Conservation (phyloP, 1,139 yeast genomes). For the Hansenula anomala region DNA sequence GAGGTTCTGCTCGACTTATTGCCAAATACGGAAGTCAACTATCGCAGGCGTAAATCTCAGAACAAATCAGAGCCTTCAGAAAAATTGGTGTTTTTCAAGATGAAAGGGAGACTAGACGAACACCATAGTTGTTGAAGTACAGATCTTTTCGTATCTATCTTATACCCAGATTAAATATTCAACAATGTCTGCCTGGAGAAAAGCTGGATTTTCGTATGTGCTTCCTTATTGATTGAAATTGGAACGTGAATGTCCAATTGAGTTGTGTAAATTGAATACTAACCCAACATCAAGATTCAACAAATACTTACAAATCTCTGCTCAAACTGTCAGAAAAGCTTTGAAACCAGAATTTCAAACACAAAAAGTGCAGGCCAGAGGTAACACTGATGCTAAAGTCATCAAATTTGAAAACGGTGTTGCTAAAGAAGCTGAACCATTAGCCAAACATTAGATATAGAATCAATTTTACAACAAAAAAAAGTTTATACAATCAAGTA, state of each 20-base stretch:
- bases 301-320: slow-evolving; percentile 89
- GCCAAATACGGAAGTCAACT: slow-evolving; percentile 1
- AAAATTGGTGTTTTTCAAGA: slow-evolving; percentile 1
- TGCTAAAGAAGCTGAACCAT: slow-evolving; percentile 31
- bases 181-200: slow-evolving; percentile 73
- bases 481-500: too few species aligned
- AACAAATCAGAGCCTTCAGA: slow-evolving; percentile 3
- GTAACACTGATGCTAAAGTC: slow-evolving; percentile 68
- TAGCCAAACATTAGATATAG: slow-evolving; percentile 20
- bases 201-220: slow-evolving; percentile 72
- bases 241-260: background rate
- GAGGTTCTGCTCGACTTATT: background rate
- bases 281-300: slow-evolving; percentile 45
- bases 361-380: slow-evolving; percentile 66
- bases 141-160: too few species aligned
- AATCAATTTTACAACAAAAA: background rate
- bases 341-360: slow-evolving; percentile 84
- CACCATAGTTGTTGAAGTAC: too few species aligned
- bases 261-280: slow-evolving; percentile 6
- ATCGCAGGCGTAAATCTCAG: slow-evolving; percentile 1
- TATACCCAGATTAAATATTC: too few species aligned
- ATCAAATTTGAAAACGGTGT: slow-evolving; percentile 72
- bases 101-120: background rate
- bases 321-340: slow-evolving; percentile 82
- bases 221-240: background rate